Evolutionary conservation across 352 stramenopile species (phyloP).

Genomic region (Plasmopara halstedii): DNA sequence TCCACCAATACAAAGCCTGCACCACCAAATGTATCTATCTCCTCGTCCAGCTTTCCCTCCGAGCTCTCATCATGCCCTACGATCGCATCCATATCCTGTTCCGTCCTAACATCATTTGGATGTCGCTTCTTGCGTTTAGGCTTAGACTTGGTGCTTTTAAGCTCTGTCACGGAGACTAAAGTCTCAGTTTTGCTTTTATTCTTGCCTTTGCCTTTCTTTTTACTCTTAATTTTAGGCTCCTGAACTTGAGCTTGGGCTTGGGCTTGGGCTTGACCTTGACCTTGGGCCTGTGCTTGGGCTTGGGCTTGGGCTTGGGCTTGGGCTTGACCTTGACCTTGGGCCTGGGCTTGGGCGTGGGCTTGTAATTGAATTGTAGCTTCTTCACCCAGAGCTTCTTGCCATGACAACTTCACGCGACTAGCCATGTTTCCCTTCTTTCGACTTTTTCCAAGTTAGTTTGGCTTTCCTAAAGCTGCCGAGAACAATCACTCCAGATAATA

Average conservation of each 20-base stretch:
- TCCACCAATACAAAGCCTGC: conserved; percentile 36
- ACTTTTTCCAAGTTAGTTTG: too few species aligned
- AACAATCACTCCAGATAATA: too few species aligned
- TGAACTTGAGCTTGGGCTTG: neutral
- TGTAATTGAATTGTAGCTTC: neutral
- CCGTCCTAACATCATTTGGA: conserved; percentile 22
- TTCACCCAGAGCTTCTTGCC: conserved; percentile 25
- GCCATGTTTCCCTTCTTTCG: conserved; percentile 11
- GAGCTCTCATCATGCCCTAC: conserved; percentile 25
- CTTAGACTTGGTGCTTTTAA: conserved; percentile 11
- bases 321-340: neutral
- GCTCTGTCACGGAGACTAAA: conserved; percentile 7
- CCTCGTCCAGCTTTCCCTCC: conserved; percentile 12
- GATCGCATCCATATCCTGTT: conserved; percentile 26
- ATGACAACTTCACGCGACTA: conserved; percentile 21
- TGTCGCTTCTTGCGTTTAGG: conserved; percentile 17
- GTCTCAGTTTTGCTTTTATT: conserved; percentile 14
- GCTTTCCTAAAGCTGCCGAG: too few species aligned
- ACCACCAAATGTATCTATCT: conserved; percentile 19
- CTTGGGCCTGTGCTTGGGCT: neutral
- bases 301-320: neutral
- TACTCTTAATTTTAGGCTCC: conserved; percentile 7
- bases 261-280: conserved; percentile 1
- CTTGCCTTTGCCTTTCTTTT: too few species aligned
- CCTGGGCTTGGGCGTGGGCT: conserved; percentile 2